Evolutionary conservation across 805 yeast genomes (phyloP).

Genomic region (Candida wancherniae): DNA sequence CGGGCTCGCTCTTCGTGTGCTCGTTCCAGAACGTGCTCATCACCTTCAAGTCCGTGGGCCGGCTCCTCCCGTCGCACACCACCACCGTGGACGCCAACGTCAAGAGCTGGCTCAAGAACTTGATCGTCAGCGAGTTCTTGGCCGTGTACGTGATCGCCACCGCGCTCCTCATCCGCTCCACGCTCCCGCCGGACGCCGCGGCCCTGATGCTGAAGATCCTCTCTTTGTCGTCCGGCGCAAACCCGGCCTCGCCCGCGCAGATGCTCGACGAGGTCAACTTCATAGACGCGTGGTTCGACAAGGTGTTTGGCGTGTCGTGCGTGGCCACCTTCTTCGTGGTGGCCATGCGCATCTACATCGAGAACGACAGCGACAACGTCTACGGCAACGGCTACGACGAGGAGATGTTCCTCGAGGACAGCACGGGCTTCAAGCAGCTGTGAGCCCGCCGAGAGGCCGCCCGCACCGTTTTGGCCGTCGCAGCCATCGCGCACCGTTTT

Average conservation of each 20-base stretch:
- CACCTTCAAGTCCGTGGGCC: constrained; percentile 52
- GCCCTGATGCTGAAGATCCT: constrained; percentile 36
- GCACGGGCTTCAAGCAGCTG: constrained; percentile 6
- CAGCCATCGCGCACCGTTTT: too few species aligned
- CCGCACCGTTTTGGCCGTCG: too few species aligned
- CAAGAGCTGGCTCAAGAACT: constrained; percentile 31
- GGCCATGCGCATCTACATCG: constrained; percentile 16
- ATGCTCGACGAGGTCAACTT: constrained; percentile 38
- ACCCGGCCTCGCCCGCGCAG: constrained; percentile 14
- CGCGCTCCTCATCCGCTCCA: constrained; percentile 44
- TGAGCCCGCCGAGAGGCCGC: too few species aligned
- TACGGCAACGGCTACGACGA: constrained; percentile 28
- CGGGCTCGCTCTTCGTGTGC: constrained; percentile 55
- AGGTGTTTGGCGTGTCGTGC: constrained; percentile 44
- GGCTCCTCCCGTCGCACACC: constrained; percentile 24
- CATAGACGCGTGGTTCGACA: constrained; percentile 49
- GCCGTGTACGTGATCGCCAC: constrained; percentile 52
- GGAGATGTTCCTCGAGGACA: constrained; percentile 28
- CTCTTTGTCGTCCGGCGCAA: constrained; percentile 23
- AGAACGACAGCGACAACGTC: constrained; percentile 12
- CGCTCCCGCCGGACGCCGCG: constrained; percentile 42
- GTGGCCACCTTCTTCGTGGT: constrained; percentile 27
- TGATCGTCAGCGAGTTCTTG: constrained; percentile 40
- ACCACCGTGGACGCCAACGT: constrained; percentile 10
- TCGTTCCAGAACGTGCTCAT: constrained; percentile 61